Base-by-base conservation (phyloP, 2,329 filamentous ascomycete species). In the Harringtonia lauricola region DNA sequence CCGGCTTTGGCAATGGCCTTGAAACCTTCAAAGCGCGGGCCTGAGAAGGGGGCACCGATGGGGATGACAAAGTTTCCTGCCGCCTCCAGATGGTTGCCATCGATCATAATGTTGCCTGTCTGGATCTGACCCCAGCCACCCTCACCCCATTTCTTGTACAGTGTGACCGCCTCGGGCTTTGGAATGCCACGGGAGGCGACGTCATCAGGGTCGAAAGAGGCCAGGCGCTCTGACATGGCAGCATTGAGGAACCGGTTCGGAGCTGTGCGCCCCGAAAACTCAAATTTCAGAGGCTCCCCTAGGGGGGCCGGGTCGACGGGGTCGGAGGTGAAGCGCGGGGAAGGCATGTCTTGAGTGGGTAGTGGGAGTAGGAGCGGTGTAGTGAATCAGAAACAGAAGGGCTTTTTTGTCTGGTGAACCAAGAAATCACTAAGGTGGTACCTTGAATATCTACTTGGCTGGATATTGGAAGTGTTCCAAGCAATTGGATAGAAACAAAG, bases 231-330 rank as follows among this genome's bases (percentile, higher is more conserved):
- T 2, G 74, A 74, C 79, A 84, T 83, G 35, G 81, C 73, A 7
- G 66, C 76, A 58, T 84, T 84, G 50, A 83, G 58, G 53, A 83
- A 78, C n/a, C 78, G 67, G 55, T 83, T 84, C 35, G 70, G 71
- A 2, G 78, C 78, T 2, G 68, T 72, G 45, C 64, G 67, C 41
- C 70, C 67, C 35, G 70, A 71, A 57, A 74, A 74, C 22, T 61
- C 57, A 48, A 72, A 74, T 17, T 60, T 56, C 38, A 76, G 60
- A 10, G 71, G 68, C 51, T 64, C 51, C 13, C 58, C 68, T 17
- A 76, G 57, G 8, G 59, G 59, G n/a, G n/a, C n/a, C n/a, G n/a
- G n/a, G n/a, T n/a, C n/a, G n/a, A n/a, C n/a, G n/a, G n/a, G n/a
- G n/a, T n/a, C n/a, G n/a, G n/a, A n/a, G n/a, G n/a, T n/a, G n/a